Evolutionary conservation across 2,329 filamentous ascomycete genomes (phyloP).

Genomic region (Colletotrichum sp.): DNA sequence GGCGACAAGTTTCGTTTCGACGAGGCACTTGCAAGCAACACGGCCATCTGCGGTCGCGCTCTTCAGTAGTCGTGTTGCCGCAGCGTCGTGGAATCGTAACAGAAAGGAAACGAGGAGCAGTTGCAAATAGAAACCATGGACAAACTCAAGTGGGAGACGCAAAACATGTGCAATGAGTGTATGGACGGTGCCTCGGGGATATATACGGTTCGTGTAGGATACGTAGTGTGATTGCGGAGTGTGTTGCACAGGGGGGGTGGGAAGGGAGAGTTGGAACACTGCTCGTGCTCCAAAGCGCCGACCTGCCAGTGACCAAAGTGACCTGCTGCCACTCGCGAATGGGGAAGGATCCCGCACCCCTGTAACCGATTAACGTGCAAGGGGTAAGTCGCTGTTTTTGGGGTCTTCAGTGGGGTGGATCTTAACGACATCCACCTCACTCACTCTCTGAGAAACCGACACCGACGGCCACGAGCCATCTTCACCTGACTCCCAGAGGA

Average conservation of each 20-base stretch:
- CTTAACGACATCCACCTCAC: neutral
- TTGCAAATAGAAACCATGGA: neutral
- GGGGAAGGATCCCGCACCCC: slow-evolving; percentile 14
- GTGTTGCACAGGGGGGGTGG: slow-evolving; percentile 5
- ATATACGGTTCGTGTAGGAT: slow-evolving; percentile 16
- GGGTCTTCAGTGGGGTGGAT: slow-evolving; percentile 14
- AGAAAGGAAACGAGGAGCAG: neutral
- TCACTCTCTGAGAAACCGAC: neutral
- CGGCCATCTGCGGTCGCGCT: slow-evolving; percentile 19
- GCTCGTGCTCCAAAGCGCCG: slow-evolving; percentile 1
- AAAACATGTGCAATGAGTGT: neutral
- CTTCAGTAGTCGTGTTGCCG: slow-evolving; percentile 2
- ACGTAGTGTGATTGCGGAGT: slow-evolving; percentile 17
- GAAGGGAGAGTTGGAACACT: slow-evolving; percentile 9
- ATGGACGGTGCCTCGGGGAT: slow-evolving; percentile 8
- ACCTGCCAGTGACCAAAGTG: neutral
- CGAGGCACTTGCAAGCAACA: slow-evolving; percentile 17
- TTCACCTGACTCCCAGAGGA: neutral
- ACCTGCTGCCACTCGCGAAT: slow-evolving; percentile 10
- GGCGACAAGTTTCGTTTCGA: slow-evolving; percentile 9
- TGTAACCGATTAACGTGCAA: slow-evolving; percentile 19
- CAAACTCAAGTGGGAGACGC: neutral
- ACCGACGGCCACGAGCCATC: neutral
- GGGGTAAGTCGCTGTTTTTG: neutral
- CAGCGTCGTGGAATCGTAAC: slow-evolving; percentile 1